phyloP scores from a whole-genome alignment of 2,329 filamentous ascomycete species.

The Penicillium sp. region DNA sequence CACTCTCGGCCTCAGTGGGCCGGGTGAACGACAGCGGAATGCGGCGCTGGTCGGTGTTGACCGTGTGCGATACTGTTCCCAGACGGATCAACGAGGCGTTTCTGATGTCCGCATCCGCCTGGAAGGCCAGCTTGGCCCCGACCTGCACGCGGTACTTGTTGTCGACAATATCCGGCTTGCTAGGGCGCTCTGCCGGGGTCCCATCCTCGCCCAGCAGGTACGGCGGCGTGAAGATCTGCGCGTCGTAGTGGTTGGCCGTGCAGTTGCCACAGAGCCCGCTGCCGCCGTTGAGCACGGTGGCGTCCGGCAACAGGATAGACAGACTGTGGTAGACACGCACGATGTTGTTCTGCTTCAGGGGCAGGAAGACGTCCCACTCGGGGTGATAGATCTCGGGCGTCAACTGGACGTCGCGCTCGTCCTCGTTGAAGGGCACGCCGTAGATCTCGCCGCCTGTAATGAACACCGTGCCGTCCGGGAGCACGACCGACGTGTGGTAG shows the following conservation, averaged over 20 bases:
- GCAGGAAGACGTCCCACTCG: slow-evolving; percentile 37
- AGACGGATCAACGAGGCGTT: slow-evolving; percentile 45
- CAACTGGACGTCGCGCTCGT: slow-evolving; percentile 29
- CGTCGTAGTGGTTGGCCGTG: slow-evolving; percentile 51
- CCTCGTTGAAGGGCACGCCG: slow-evolving; percentile 46
- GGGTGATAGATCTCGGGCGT: slow-evolving; percentile 49
- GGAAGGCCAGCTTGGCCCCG: no score
- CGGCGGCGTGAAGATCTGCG: slow-evolving; percentile 53
- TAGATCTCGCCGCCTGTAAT: slow-evolving; percentile 47
- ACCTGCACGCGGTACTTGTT: no score
- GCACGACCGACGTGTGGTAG: slow-evolving; percentile 46
- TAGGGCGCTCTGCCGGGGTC: slow-evolving; percentile 41
- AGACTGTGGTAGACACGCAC: slow-evolving; percentile 47
- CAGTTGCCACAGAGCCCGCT: slow-evolving; percentile 52
- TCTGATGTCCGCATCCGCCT: slow-evolving; percentile 27
- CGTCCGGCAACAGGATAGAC: slow-evolving; percentile 50
- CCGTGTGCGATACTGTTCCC: slow-evolving; percentile 51
- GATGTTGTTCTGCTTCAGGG: slow-evolving; percentile 20
- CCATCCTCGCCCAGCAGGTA: slow-evolving; percentile 50
- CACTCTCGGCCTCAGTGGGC: slow-evolving; percentile 20
- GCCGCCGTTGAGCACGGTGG: slow-evolving; percentile 50
- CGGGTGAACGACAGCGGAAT: slow-evolving; percentile 41
- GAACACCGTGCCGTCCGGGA: slow-evolving; percentile 49
- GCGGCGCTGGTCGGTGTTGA: slow-evolving; percentile 57
- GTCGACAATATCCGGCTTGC: slow-evolving; percentile 28